Evolutionary conservation across 108 stramenopile genomes (phyloP), one percentile per base, ranked within the genome.

Genomic region (Parmales sp.): DNA sequence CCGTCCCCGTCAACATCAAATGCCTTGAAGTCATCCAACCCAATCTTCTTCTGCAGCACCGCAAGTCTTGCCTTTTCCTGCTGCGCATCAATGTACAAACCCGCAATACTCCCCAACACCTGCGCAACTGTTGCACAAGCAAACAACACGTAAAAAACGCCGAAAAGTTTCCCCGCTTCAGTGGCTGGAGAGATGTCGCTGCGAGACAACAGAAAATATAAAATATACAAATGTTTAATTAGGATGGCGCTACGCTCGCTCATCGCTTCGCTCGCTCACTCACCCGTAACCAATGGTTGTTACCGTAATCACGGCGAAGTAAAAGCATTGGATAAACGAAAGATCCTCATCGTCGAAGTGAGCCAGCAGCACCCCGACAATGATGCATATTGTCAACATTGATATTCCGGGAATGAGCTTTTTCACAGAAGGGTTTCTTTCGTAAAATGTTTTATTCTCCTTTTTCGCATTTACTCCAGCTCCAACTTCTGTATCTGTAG

Each of bases 271-370:
- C n/a, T n/a, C n/a, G n/a, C n/a, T n/a, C n/a, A n/a, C n/a, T n/a
- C n/a, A n/a, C n/a, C 54, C 54, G 54, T 60, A 60, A 5, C 54
- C 54, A 13, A 60, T 60, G 54, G 54, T 60, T 4, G 54, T 60
- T 7, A 11, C 18, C n/a, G 54, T 60, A 20, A 60, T 60, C 3
- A 60, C 54, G 2, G 54, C 54, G 26, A 60, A 60, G 54, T 60
- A 60, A 16, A 60, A 20, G 28, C 54, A 60, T 34, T 60, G 13
- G 54, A 19, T 60, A 11, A 60, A 60, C 3, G 26, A 34, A 34
- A 7, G 2, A 34, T 28, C 26, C 26, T 34, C 31, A 16, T 60
- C 11, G 54, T 60, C 54, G 54, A 60, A 60, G 54, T 34, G 16
- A 34, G 36, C 36, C 29, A 60, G 20, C 2, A 60, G n/a, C 54